These are phyloP conservation scores for Hymenoscyphus occultus DNA, from an alignment of 2,329 filamentous ascomycete species.

Conservation along the genomic window DNA sequence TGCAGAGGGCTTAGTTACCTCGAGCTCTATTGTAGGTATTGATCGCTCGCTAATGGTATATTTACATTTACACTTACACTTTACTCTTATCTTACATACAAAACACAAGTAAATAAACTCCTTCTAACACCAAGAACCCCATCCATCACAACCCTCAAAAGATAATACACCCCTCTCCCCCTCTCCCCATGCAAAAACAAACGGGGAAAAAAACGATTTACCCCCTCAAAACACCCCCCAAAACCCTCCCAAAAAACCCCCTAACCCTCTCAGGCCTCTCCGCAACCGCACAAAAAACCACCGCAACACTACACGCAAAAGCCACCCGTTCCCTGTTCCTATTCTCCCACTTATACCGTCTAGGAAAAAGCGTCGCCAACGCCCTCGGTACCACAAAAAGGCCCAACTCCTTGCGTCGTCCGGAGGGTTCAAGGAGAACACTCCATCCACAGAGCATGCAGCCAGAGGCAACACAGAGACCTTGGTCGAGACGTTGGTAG, in stretches of 20 bases:
- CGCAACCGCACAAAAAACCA: slow-evolving; percentile 65
- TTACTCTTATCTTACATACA: too few species aligned
- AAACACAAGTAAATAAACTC: too few species aligned
- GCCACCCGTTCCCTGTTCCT: slow-evolving; percentile 65
- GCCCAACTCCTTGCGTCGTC: slow-evolving; percentile 69
- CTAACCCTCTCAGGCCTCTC: slow-evolving; percentile 63
- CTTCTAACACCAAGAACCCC: too few species aligned
- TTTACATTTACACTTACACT: too few species aligned
- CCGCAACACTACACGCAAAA: slow-evolving; percentile 65
- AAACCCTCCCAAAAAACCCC: slow-evolving; percentile 63
- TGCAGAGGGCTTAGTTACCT: too few species aligned
- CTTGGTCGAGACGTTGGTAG: slow-evolving; percentile 55
- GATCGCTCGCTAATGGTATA: too few species aligned
- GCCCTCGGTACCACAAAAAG: slow-evolving; percentile 77
- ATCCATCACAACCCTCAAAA: too few species aligned
- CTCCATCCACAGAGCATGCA: slow-evolving; percentile 80
- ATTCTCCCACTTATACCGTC: slow-evolving; percentile 60
- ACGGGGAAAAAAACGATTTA: too few species aligned
- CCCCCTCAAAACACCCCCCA: slow-evolving; percentile 36
- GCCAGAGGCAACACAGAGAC: slow-evolving; percentile 67
- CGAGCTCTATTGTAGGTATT: too few species aligned
- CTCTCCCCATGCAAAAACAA: too few species aligned
- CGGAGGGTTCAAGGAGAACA: slow-evolving; percentile 66
- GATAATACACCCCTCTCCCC: too few species aligned
- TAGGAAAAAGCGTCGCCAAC: slow-evolving; percentile 69